Evolutionary conservation across 179 eudicot species (phyloP).

Genomic region (Beta macrorhiza): DNA sequence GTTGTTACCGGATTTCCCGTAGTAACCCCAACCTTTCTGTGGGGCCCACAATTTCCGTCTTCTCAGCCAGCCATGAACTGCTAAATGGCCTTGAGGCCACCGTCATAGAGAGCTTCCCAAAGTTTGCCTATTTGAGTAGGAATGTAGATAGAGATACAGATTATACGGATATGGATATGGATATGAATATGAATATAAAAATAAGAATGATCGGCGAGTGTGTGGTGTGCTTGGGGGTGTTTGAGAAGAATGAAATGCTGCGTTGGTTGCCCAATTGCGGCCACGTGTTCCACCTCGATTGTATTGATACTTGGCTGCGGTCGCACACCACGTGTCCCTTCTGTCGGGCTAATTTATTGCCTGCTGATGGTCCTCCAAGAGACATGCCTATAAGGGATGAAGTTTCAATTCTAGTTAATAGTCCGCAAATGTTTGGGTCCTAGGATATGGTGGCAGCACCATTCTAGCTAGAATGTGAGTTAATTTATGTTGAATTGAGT

Average conservation of each 20-base stretch:
- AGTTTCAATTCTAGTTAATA: constrained; percentile 7
- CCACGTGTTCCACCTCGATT: constrained; percentile 66
- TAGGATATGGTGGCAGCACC: background rate
- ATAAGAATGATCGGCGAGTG: constrained; percentile 39
- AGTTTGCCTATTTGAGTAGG: background rate
- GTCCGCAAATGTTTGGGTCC: background rate
- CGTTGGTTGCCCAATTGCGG: constrained; percentile 61
- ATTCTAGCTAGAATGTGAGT: no score
- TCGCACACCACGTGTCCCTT: constrained; percentile 63
- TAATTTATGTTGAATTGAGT: no score
- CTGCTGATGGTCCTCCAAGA: background rate
- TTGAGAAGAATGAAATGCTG: constrained; percentile 51
- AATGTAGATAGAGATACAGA: background rate
- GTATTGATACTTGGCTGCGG: constrained; percentile 60
- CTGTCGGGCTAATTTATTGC: constrained; percentile 31
- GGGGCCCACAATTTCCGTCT: background rate
- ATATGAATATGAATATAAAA: background rate
- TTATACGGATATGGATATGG: background rate
- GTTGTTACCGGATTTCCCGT: constrained; percentile 5
- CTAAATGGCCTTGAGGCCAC: constrained; percentile 23
- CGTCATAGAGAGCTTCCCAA: constrained; percentile 18
- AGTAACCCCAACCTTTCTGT: background rate
- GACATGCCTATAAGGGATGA: background rate
- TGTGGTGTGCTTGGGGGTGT: constrained; percentile 57
- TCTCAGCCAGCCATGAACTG: background rate